These are phyloP conservation scores for Saccharomycopsis sp. DNA, from an alignment of 805 yeast species.

Conservation along the genomic window DNA sequence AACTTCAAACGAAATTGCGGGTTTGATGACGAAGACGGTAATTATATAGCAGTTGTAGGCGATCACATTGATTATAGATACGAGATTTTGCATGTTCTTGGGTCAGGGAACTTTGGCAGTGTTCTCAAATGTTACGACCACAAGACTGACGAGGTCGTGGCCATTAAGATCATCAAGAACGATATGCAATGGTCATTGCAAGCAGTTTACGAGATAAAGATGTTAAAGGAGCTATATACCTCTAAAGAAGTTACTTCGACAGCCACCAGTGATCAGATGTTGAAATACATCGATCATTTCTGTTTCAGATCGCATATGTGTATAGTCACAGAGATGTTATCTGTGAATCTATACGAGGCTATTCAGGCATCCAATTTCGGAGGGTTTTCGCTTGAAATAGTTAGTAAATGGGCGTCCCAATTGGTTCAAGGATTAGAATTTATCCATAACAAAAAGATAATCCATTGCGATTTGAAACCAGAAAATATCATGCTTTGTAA, in stretches of 20 bases:
- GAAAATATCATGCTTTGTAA: slow-evolving; percentile 64
- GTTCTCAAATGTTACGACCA: slow-evolving; percentile 68
- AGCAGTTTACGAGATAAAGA: slow-evolving; percentile 69
- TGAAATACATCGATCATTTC: slow-evolving; percentile 62
- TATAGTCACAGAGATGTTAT: slow-evolving; percentile 66
- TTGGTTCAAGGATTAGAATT: slow-evolving; percentile 53
- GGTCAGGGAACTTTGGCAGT: slow-evolving; percentile 79
- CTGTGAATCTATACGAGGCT: slow-evolving; percentile 58
- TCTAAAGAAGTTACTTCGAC: slow-evolving; percentile 23
- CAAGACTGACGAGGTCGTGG: slow-evolving; percentile 50
- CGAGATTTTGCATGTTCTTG: slow-evolving; percentile 52
- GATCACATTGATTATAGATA: slow-evolving; percentile 78
- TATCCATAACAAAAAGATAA: slow-evolving; percentile 49
- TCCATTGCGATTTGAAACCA: slow-evolving; percentile 85
- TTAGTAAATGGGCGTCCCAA: slow-evolving; percentile 45
- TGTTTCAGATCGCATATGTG: slow-evolving; percentile 79
- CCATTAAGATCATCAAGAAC: slow-evolving; percentile 71
- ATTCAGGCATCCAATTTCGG: slow-evolving; percentile 43
- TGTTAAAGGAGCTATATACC: slow-evolving; percentile 43
- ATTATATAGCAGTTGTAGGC: slow-evolving; percentile 45
- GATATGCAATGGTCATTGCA: slow-evolving; percentile 69
- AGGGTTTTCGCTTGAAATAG: slow-evolving; percentile 40
- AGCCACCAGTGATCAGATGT: slow-evolving; percentile 31
- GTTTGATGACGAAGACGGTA: slow-evolving; percentile 64
- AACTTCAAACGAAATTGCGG: slow-evolving; percentile 50